Percentiles rank a stretch among this genome's conserved stretches.
These are phyloP conservation scores for Aspergillus steynii DNA, from an alignment of 495 filamentous ascomycete genomes.

Conservation along the genomic window DNA sequence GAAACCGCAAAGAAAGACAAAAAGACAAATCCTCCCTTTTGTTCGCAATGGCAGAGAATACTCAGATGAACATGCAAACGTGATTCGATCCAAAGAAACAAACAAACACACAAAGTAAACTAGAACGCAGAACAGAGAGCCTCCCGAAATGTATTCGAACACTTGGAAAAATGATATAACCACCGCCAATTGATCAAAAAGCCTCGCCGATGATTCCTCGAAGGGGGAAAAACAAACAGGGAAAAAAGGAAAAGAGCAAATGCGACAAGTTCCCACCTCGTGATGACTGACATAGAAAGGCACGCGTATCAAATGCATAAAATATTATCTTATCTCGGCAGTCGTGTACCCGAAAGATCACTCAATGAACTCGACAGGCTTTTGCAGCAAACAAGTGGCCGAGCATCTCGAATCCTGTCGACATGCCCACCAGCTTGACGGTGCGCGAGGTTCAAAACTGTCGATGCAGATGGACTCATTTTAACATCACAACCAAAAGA, in stretches of 20 bases:
- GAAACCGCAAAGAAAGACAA: constrained; percentile 3
- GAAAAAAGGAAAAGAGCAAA: constrained; percentile 19
- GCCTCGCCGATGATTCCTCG: constrained; percentile 11
- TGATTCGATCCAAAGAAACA: constrained; percentile 3
- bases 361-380: constrained; percentile 20
- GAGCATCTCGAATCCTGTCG: background rate
- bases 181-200: constrained; percentile 27
- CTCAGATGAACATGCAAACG: constrained; percentile 10
- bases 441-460: background rate
- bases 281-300: constrained; percentile 28
- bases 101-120: constrained; percentile 15
- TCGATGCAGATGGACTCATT: background rate
- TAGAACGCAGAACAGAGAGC: constrained; percentile 28
- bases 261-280: constrained; percentile 23
- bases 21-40: constrained; percentile 23
- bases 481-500: background rate
- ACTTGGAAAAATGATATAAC: constrained; percentile 23
- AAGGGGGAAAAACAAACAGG: constrained; percentile 5
- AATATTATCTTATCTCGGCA: background rate
- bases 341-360: constrained; percentile 1
- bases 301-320: constrained; percentile 9
- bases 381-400: background rate
- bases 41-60: constrained; percentile 19
- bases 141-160: constrained; percentile 31
- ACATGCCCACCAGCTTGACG: background rate